A percentile compares a stretch with the other conserved stretches of the same genome.
Evolutionary conservation across 345 rosid genomes (phyloP).

Genomic region (Raphanus raphanistrum): DNA sequence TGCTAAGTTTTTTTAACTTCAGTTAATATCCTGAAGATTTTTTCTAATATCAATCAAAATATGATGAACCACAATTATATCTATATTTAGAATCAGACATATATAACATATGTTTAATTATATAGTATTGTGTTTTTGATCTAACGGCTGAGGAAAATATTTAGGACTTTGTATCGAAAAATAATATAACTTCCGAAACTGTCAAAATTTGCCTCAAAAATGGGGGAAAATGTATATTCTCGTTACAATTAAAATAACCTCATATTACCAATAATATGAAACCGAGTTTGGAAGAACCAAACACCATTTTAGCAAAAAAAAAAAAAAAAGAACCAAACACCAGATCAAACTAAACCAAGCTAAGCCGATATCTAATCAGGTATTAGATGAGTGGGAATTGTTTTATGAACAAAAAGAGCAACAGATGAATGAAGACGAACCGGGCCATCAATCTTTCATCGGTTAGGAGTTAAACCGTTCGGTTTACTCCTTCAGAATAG

Average conservation of each 20-base stretch:
- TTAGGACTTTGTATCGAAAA: background rate
- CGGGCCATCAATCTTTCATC: conserved; percentile 28
- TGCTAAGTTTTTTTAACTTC: no score
- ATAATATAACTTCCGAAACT: conserved; percentile 1
- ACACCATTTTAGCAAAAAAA: conserved; percentile 10
- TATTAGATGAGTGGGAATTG: conserved; percentile 31
- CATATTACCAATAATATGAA: conserved; percentile 12
- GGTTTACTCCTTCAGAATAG: conserved; percentile 49
- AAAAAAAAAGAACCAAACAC: conserved; percentile 36
- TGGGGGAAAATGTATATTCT: conserved; percentile 34
- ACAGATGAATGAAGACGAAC: conserved; percentile 22
- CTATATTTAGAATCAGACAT: no score
- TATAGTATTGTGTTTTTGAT: no score
- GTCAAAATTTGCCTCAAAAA: conserved; percentile 33
- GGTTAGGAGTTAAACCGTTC: conserved; percentile 39
- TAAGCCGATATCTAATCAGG: conserved; percentile 37
- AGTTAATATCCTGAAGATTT: no score
- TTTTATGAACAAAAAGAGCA: conserved; percentile 37
- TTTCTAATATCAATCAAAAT: no score
- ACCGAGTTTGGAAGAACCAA: conserved; percentile 35
- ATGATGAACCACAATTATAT: no score
- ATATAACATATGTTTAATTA: no score
- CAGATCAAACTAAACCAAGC: conserved; percentile 26
- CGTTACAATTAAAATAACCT: conserved; percentile 29
- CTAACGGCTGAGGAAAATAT: no score